Conservation (phyloP, 148 eudicot genomes). For the Chenopodium album region DNA sequence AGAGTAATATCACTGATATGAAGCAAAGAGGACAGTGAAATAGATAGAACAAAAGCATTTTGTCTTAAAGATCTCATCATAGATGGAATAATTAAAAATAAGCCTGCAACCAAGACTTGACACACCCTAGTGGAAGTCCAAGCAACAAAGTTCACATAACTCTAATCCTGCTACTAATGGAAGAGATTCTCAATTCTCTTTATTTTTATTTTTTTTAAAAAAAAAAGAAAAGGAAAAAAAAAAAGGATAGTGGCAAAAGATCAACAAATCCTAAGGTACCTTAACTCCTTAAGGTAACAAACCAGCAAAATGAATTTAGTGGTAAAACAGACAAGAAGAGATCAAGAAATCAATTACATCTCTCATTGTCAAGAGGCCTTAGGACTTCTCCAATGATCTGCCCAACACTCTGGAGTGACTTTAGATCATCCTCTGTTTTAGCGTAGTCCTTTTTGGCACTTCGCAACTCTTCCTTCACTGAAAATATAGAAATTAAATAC, state of each 20-base stretch:
- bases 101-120: background rate
- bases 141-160: background rate
- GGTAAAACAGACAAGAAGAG: constrained; percentile 6
- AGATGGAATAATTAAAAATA: background rate
- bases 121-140: background rate
- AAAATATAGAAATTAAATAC: constrained; percentile 14
- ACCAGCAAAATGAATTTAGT: background rate
- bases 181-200: background rate
- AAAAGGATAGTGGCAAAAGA: background rate
- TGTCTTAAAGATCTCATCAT: no score
- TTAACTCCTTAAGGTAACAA: no score
- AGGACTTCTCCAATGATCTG: constrained; percentile 99
- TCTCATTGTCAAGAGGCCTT: constrained; percentile 94
- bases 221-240: background rate
- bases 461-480: constrained; percentile 76
- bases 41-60: background rate
- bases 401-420: constrained; percentile 98
- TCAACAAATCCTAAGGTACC: background rate
- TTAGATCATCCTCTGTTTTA: constrained; percentile 95
- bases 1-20: background rate
- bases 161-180: background rate
- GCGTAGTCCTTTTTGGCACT: constrained; percentile 80
- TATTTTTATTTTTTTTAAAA: background rate
- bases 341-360: constrained; percentile 52
- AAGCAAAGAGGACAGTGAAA: background rate